phyloP scores from a whole-genome alignment of 2,329 filamentous ascomycete genomes.

The Mycosphaerella sp. region DNA sequence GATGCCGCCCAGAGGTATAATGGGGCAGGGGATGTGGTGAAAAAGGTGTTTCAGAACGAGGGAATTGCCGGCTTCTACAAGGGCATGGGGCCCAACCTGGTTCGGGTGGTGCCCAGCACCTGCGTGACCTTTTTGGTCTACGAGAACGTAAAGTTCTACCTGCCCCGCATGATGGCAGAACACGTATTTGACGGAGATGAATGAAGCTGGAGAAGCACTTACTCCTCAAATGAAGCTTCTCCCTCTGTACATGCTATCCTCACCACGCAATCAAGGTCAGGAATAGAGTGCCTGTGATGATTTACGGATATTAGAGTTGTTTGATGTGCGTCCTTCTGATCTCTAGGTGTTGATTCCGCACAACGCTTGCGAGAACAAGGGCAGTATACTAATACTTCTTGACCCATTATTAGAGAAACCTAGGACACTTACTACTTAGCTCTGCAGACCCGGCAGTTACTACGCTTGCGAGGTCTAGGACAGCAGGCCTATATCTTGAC shows the following conservation, averaged over 20 bases:
- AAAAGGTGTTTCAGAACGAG: slow-evolving; percentile 71
- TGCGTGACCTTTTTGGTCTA: slow-evolving; percentile 97
- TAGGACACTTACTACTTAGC: too few species aligned
- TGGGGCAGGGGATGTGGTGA: slow-evolving; percentile 64
- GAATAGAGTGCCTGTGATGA: too few species aligned
- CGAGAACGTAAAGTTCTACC: slow-evolving; percentile 77
- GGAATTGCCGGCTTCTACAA: slow-evolving; percentile 83
- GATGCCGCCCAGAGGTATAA: slow-evolving; percentile 70
- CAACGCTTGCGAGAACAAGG: too few species aligned
- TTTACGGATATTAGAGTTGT: too few species aligned
- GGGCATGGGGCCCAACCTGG: slow-evolving; percentile 79
- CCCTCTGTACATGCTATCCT: not conserved
- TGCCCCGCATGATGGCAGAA: slow-evolving; percentile 41
- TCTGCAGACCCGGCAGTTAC: too few species aligned
- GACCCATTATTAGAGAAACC: too few species aligned
- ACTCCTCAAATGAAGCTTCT: not conserved
- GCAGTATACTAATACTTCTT: too few species aligned
- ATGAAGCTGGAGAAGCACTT: not conserved
- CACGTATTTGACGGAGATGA: slow-evolving; percentile 7
- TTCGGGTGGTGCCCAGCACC: slow-evolving; percentile 86
- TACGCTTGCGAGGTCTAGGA: too few species aligned
- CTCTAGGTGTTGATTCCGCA: too few species aligned
- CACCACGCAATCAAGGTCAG: too few species aligned
- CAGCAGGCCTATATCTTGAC: too few species aligned
- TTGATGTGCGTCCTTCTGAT: too few species aligned